These are phyloP conservation scores for Sextonia rubra DNA, from an alignment of 164 flowering plant species.

Conservation along the genomic window DNA sequence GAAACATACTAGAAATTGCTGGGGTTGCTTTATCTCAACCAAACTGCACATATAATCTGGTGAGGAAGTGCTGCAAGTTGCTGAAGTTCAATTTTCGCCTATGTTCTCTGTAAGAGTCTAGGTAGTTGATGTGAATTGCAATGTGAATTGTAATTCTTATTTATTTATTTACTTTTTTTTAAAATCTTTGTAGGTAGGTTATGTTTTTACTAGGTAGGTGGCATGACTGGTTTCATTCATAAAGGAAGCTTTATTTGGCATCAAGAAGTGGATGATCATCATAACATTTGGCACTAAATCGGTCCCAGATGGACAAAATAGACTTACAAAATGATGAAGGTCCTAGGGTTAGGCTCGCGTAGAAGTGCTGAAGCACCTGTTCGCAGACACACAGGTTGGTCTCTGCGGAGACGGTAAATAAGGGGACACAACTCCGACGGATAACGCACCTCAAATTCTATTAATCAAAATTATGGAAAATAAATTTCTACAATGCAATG, in stretches of 20 bases:
- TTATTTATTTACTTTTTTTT: no score
- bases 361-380: no score
- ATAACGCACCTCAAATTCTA: no score
- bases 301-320: neutral
- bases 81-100: conserved; percentile 1
- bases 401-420: no score
- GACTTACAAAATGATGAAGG: no score
- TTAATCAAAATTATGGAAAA: no score
- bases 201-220: neutral
- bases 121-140: neutral
- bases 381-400: no score
- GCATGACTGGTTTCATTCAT: no score
- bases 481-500: no score
- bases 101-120: neutral
- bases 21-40: conserved; percentile 54
- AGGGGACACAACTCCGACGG: no score
- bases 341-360: no score
- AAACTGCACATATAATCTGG: conserved; percentile 67
- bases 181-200: neutral
- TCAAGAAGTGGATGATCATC: neutral
- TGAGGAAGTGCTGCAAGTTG: conserved; percentile 21
- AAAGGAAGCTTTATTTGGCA: neutral
- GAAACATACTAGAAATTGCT: conserved; percentile 75
- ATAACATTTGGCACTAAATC: neutral
- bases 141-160: neutral